A percentile compares a stretch with the other conserved stretches of the same genome.
These are phyloP conservation scores for Chytriomyces confervae DNA, from an alignment of 192 early-diverging fungal species.

Conservation along the genomic window DNA sequence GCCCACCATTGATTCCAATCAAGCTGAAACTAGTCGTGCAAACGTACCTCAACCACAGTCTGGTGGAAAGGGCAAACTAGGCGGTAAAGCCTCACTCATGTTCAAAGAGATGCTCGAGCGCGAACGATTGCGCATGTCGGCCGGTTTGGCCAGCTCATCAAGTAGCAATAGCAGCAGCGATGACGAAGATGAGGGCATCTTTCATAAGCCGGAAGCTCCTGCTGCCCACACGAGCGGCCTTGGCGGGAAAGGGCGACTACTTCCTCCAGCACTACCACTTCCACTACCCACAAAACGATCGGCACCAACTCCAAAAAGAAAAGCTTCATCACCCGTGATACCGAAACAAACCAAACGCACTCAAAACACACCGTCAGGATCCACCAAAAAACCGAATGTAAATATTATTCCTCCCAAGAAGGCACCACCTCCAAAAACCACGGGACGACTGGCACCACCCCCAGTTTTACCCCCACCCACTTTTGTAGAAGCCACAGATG, in stretches of 20 bases:
- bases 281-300: conserved; percentile 3
- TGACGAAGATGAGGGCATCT: background rate
- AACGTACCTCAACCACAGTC: background rate
- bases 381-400: background rate
- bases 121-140: background rate
- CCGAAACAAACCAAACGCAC: background rate
- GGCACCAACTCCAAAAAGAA: background rate
- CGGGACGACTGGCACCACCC: background rate
- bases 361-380: background rate
- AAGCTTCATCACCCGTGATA: background rate
- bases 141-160: background rate
- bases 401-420: background rate
- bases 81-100: background rate
- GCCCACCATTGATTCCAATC: background rate
- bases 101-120: conserved; percentile 4
- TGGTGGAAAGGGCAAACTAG: background rate
- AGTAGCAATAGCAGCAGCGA: background rate
- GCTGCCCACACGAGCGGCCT: background rate
- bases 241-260: conserved; percentile 7
- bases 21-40: background rate
- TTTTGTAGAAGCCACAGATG: conserved; percentile 18
- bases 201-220: background rate
- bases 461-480: background rate
- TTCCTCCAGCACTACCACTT: background rate
- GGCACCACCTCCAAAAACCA: background rate